These are phyloP conservation scores for Centella asiatica DNA, from an alignment of 129 eudicot species.

Conservation along the genomic window DNA sequence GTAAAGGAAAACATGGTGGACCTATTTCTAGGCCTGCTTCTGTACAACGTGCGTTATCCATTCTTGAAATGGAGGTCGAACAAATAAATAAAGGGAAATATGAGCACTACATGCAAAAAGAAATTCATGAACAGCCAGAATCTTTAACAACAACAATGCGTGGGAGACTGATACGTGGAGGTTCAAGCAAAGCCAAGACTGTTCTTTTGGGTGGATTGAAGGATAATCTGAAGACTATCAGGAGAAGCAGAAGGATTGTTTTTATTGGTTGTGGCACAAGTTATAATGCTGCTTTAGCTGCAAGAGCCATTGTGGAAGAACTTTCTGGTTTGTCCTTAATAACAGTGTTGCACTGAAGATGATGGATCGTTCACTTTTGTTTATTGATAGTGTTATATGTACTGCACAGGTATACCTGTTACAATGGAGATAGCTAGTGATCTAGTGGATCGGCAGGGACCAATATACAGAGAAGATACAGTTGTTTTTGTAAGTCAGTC, in stretches of 20 bases:
- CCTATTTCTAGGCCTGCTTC: conserved; percentile 69
- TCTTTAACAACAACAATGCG: conserved; percentile 91
- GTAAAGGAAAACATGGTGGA: conserved; percentile 47
- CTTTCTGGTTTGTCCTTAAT: conserved; percentile 63
- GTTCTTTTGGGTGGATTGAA: conserved; percentile 91
- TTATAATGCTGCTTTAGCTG: conserved; percentile 96
- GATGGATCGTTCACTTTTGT: not conserved
- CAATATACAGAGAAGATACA: conserved; percentile 90
- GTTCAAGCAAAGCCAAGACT: conserved; percentile 66
- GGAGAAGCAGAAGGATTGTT: conserved; percentile 91
- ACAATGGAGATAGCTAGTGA: conserved; percentile 98
- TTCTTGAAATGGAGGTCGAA: conserved; percentile 96
- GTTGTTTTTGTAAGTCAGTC: conserved; percentile 95
- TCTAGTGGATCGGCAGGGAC: conserved; percentile 87
- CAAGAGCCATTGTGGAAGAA: conserved; percentile 88
- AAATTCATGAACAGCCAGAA: conserved; percentile 96
- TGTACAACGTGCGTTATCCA: conserved; percentile 89
- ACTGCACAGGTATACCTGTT: conserved; percentile 68
- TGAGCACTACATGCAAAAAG: conserved; percentile 96
- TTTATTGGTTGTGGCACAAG: conserved; percentile 98
- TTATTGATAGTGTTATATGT: conserved; percentile 7
- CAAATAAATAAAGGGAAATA: conserved; percentile 93
- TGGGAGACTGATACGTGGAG: conserved; percentile 92
- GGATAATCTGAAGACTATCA: conserved; percentile 87
- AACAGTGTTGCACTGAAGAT: not conserved